A percentile compares a stretch with the other conserved stretches of the same genome.
phyloP scores from a whole-genome alignment of 2,329 filamentous ascomycete species.

The Truncatella angustata region DNA sequence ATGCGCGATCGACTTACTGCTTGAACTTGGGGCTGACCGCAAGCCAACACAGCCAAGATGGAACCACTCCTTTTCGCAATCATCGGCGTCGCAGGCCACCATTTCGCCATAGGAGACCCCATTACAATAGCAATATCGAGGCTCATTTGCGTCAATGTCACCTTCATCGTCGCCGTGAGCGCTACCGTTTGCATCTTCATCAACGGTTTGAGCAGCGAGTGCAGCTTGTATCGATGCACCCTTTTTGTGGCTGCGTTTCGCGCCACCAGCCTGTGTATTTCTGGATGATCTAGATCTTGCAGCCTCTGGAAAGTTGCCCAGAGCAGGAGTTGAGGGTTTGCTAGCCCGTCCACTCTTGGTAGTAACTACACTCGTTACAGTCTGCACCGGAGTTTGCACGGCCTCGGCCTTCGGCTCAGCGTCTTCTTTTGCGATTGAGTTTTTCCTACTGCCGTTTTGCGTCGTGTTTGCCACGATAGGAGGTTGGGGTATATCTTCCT shows the following conservation, averaged over 20 bases:
- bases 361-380: conserved; percentile 41
- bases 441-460: conserved; percentile 35
- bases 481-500: conserved; percentile 28
- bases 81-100: conserved; percentile 75
- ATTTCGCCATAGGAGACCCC: conserved; percentile 80
- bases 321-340: conserved; percentile 64
- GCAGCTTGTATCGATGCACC: conserved; percentile 40
- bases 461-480: conserved; percentile 23
- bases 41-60: conserved; percentile 79
- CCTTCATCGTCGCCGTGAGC: conserved; percentile 51
- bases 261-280: conserved; percentile 33
- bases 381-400: conserved; percentile 33
- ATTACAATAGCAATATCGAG: conserved; percentile 77
- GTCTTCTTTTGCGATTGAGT: conserved; percentile 44
- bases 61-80: conserved; percentile 78
- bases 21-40: conserved; percentile 73
- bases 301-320: conserved; percentile 58
- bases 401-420: conserved; percentile 41
- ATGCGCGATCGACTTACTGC: conserved; percentile 55
- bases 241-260: conserved; percentile 61
- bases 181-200: conserved; percentile 43
- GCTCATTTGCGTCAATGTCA: conserved; percentile 67
- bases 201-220: conserved; percentile 39
- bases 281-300: conserved; percentile 54
- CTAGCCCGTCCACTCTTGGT: conserved; percentile 66